Percentiles rank a stretch among this genome's conserved stretches.
These are phyloP conservation scores for Pythium folliculosum DNA, from an alignment of 352 stramenopile species.

Conservation along the genomic window DNA sequence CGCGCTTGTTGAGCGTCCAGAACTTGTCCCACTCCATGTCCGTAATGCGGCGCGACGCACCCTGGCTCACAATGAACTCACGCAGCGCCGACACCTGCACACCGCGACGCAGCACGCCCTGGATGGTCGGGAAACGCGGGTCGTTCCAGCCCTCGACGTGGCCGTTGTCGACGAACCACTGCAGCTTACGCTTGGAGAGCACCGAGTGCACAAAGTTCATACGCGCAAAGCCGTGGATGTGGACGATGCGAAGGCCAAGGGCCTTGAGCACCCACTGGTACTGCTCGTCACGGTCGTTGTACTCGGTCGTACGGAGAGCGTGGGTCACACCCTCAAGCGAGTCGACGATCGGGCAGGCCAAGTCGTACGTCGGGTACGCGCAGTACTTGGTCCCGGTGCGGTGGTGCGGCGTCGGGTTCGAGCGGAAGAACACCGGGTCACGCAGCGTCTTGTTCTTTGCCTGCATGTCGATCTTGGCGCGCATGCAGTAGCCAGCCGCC, in stretches of 20 bases:
- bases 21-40: conserved; percentile 99
- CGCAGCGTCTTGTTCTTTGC: conserved; percentile 89
- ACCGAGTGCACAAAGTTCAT: conserved; percentile 99
- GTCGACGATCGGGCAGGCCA: conserved; percentile 99
- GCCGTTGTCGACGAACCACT: conserved; percentile 98
- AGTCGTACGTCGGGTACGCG: conserved; percentile 99
- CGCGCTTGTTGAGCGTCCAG: conserved; percentile 99
- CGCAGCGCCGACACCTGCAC: conserved; percentile 95
- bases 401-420: conserved; percentile 84
- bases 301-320: conserved; percentile 98
- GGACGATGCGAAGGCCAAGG: conserved; percentile 82
- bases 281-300: conserved; percentile 98
- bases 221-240: conserved; percentile 95
- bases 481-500: conserved; percentile 77
- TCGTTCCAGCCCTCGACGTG: conserved; percentile 98
- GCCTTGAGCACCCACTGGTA: conserved; percentile 95
- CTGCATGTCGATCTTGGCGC: conserved; percentile 95
- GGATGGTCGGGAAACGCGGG: conserved; percentile 98
- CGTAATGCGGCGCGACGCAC: conserved; percentile 94
- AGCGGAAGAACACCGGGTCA: conserved; percentile 89
- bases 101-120: conserved; percentile 95
- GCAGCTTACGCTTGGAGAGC: conserved; percentile 98
- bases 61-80: conserved; percentile 98
- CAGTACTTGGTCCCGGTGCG: conserved; percentile 96
- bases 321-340: conserved; percentile 99